A percentile compares a stretch with the other conserved stretches of the same genome.
Conservation (phyloP, 179 eudicot species). For the Spinacia oleracea region DNA sequence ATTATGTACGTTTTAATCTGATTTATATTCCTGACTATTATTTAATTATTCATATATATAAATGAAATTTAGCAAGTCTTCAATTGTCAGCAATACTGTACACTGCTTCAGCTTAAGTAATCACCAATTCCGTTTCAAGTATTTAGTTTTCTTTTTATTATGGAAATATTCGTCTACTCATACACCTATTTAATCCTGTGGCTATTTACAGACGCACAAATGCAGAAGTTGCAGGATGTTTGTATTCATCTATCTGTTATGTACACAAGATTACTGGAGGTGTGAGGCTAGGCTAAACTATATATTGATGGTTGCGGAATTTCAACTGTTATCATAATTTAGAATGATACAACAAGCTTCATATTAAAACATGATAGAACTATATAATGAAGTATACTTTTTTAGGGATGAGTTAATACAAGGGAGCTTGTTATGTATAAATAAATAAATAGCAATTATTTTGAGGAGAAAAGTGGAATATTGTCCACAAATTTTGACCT, state of each 20-base stretch:
- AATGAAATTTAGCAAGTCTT: too few relatives aligned
- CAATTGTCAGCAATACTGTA: neutral
- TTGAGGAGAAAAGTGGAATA: slow-evolving; percentile 2
- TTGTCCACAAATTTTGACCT: slow-evolving; percentile 29
- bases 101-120: slow-evolving; percentile 16
- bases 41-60: too few relatives aligned
- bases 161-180: neutral
- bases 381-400: slow-evolving; percentile 3
- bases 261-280: slow-evolving; percentile 8
- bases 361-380: slow-evolving; percentile 7
- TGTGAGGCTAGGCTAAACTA: neutral
- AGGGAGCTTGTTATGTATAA: slow-evolving; percentile 22
- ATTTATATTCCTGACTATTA: neutral
- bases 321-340: neutral
- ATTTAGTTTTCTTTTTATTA: neutral
- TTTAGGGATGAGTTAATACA: neutral
- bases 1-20: slow-evolving; percentile 10
- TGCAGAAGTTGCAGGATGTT: neutral
- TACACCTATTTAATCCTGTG: neutral
- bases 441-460: slow-evolving; percentile 18
- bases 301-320: neutral
- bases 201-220: neutral
- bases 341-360: slow-evolving; percentile 7
- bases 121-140: neutral
- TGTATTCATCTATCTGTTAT: slow-evolving; percentile 3